Conservation (phyloP, 129 eudicot genomes). For the Dittrichia graveolens region DNA sequence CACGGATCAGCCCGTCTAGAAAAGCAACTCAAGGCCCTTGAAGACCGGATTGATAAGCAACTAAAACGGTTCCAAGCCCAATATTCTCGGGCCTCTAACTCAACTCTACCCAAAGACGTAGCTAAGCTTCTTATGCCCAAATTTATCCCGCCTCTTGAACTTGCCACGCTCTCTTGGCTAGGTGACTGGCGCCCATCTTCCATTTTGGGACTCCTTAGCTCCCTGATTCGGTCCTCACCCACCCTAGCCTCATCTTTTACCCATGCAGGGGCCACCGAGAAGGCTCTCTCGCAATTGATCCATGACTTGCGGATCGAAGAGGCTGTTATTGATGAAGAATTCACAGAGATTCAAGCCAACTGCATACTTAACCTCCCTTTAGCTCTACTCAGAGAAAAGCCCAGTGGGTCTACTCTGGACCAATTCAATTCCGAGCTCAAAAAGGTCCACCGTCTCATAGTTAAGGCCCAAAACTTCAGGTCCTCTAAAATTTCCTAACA, state of each 20-base stretch:
- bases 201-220: conserved; percentile 67
- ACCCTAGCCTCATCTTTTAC: conserved; percentile 37
- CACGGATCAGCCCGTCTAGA: conserved; percentile 63
- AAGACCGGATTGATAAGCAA: conserved; percentile 72
- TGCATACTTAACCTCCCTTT: conserved; percentile 82
- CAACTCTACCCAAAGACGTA: conserved; percentile 60
- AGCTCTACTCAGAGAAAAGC: conserved; percentile 24
- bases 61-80: conserved; percentile 59
- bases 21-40: conserved; percentile 68
- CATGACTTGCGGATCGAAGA: conserved; percentile 85
- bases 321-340: conserved; percentile 88
- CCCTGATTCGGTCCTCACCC: conserved; percentile 49
- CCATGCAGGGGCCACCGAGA: conserved; percentile 52
- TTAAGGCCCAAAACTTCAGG: conserved; percentile 97
- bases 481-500: conserved; percentile 12
- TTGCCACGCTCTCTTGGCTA: conserved; percentile 73
- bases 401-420: conserved; percentile 37
- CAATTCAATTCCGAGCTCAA: conserved; percentile 64
- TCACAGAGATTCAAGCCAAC: conserved; percentile 85
- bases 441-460: conserved; percentile 72
- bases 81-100: conserved; percentile 53
- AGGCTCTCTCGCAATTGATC: conserved; percentile 55
- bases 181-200: conserved; percentile 97
- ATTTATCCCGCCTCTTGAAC: conserved; percentile 66
- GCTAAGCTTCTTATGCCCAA: conserved; percentile 80